These are phyloP conservation scores for Yamadazyma kitorensis DNA, from an alignment of 805 yeast species.

Conservation along the genomic window DNA sequence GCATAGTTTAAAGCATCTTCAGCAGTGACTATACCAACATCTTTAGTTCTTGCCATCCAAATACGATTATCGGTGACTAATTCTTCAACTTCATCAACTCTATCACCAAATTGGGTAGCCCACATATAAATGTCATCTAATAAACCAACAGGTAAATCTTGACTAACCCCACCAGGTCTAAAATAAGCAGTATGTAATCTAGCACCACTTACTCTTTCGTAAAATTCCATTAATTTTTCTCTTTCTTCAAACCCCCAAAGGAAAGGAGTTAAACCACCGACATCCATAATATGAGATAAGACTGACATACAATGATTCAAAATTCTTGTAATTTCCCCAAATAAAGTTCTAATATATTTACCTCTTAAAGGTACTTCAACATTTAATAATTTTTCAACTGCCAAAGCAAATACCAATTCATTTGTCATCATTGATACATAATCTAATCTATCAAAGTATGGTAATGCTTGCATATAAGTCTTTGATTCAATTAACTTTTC, in stretches of 20 bases:
- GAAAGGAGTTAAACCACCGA: constrained; percentile 90
- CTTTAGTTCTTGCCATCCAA: constrained; percentile 85
- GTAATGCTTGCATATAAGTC: constrained; percentile 84
- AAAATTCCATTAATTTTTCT: constrained; percentile 89
- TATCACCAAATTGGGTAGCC: constrained; percentile 94
- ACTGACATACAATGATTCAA: constrained; percentile 86
- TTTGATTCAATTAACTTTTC: constrained; percentile 84
- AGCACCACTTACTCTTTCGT: constrained; percentile 88
- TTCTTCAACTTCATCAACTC: constrained; percentile 88
- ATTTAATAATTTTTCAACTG: constrained; percentile 80
- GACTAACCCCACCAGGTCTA: constrained; percentile 91
- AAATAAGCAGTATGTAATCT: constrained; percentile 85
- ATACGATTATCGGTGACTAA: constrained; percentile 86
- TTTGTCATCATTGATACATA: constrained; percentile 88
- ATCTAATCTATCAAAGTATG: constrained; percentile 84
- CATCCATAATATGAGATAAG: constrained; percentile 88
- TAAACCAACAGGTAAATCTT: constrained; percentile 81
- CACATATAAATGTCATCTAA: constrained; percentile 92
- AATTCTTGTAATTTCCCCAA: constrained; percentile 82
- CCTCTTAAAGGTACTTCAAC: constrained; percentile 84
- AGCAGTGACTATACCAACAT: constrained; percentile 77
- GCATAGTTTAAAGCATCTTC: constrained; percentile 84
- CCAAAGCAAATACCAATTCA: constrained; percentile 79
- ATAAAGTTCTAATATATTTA: constrained; percentile 78
- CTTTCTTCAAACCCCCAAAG: constrained; percentile 94